These are phyloP conservation scores for Pseudozyma pruni DNA, from an alignment of 1,284 basidiomycete species.

Conservation along the genomic window DNA sequence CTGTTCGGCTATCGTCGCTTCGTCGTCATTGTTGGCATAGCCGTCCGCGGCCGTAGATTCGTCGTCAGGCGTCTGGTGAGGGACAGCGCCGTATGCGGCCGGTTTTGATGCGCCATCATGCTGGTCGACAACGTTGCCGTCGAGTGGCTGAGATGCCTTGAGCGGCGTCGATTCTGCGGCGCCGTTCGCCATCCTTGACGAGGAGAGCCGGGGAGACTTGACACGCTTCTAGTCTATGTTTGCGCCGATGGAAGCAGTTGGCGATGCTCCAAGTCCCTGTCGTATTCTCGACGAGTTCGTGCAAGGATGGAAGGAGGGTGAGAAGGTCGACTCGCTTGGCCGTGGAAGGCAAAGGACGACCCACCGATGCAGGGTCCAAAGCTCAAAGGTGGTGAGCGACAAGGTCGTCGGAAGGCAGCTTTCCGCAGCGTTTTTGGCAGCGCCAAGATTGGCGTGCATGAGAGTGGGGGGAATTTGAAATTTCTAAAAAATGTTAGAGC, in stretches of 20 bases:
- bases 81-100: constrained; percentile 12
- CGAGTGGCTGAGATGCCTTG: background rate
- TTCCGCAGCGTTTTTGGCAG: background rate
- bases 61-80: background rate
- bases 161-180: constrained; percentile 27
- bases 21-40: background rate
- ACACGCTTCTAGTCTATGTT: no score
- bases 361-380: no score
- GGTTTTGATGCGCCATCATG: background rate
- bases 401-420: no score
- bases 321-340: no score
- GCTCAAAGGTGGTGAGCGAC: no score
- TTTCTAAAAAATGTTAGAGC: background rate
- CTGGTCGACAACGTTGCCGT: background rate
- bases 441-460: constrained; percentile 5
- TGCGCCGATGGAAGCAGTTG: no score
- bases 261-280: no score
- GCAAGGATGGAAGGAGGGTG: no score
- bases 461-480: background rate
- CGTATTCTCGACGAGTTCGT: no score
- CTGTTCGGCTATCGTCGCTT: constrained; percentile 1
- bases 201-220: no score
- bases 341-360: no score
- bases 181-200: constrained; percentile 16
- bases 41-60: constrained; percentile 4